These are phyloP conservation scores for Leishmania aethiopica DNA, from an alignment of 208 protist genomes.

Conservation along the genomic window DNA sequence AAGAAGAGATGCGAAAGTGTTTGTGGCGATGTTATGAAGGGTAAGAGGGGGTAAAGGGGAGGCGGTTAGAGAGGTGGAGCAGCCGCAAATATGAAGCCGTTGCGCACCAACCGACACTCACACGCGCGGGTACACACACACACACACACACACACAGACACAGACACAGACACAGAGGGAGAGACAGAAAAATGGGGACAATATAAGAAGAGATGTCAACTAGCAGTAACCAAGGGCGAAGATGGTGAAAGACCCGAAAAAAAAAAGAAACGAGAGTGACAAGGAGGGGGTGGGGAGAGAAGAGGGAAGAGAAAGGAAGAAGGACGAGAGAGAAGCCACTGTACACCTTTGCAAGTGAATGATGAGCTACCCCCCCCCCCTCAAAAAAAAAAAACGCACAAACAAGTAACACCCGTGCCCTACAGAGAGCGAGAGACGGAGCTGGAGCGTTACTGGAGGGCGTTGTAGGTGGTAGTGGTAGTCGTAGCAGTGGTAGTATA, in stretches of 20 bases:
- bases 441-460: neutral
- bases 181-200: neutral
- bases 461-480: neutral
- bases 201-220: neutral
- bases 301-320: neutral
- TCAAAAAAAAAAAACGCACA: neutral
- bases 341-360: neutral
- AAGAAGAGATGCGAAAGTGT: neutral
- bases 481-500: neutral
- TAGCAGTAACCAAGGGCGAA: neutral
- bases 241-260: too few species aligned
- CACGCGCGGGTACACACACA: too few species aligned
- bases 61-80: neutral
- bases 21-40: neutral
- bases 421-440: neutral
- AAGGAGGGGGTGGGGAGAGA: neutral
- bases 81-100: neutral
- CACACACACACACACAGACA: too few species aligned
- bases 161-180: neutral
- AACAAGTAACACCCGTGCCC: neutral
- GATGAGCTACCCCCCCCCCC: neutral
- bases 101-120: neutral
- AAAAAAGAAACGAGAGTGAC: neutral
- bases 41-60: neutral
- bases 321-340: conserved; percentile 1